Conservation (phyloP, 306 rosid genomes). For the Quercus bicolor region DNA sequence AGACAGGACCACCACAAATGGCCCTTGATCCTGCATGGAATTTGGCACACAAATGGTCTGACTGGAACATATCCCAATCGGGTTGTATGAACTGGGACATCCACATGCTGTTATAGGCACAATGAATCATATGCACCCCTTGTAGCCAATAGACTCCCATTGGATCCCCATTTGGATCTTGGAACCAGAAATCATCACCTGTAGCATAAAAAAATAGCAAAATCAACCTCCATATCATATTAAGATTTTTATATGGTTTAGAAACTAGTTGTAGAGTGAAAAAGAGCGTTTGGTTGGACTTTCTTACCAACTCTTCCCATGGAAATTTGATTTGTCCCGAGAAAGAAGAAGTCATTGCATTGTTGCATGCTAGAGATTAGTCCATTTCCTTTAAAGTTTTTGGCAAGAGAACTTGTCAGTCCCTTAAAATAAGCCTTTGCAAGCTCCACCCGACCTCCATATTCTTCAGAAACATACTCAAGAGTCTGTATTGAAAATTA, state of each 20-base stretch:
- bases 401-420: slow-evolving; percentile 49
- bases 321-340: slow-evolving; percentile 67
- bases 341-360: slow-evolving; percentile 90
- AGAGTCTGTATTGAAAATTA: slow-evolving; percentile 35
- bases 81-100: slow-evolving; percentile 89
- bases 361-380: slow-evolving; percentile 93
- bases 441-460: slow-evolving; percentile 82
- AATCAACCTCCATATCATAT: background rate
- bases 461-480: slow-evolving; percentile 64
- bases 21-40: slow-evolving; percentile 90
- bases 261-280: background rate
- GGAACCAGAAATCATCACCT: slow-evolving; percentile 98
- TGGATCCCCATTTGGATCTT: slow-evolving; percentile 86
- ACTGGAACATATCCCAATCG: slow-evolving; percentile 98
- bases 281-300: background rate
- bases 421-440: slow-evolving; percentile 75
- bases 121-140: slow-evolving; percentile 88
- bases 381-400: slow-evolving; percentile 76
- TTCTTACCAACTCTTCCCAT: slow-evolving; percentile 75
- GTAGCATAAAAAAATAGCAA: background rate
- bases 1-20: slow-evolving; percentile 76
- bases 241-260: background rate
- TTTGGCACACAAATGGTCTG: slow-evolving; percentile 74
- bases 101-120: slow-evolving; percentile 94
- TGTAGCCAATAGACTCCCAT: slow-evolving; percentile 86